A percentile compares a stretch with the other conserved stretches of the same genome.
phyloP scores from a whole-genome alignment of 129 eudicot species.

The Gnaphalium uliginosum region DNA sequence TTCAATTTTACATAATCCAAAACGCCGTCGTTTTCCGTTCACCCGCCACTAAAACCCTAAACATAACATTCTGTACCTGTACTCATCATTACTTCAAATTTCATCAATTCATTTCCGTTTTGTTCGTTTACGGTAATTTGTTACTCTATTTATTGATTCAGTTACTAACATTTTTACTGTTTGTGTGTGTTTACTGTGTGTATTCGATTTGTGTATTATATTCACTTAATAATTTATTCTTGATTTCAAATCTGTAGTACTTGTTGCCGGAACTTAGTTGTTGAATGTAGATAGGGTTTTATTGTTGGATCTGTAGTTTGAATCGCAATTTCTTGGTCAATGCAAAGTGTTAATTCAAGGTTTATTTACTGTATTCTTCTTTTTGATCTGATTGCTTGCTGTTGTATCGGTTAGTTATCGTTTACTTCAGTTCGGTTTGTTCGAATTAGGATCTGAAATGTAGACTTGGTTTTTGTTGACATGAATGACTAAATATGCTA shows the following conservation, averaged over 20 bases:
- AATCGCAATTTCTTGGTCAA: conserved; percentile 13
- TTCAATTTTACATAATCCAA: conserved; percentile 2
- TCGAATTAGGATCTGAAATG: conserved; percentile 14
- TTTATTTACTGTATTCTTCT: conserved; percentile 3
- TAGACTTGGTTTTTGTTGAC: background rate
- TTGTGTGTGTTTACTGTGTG: conserved; percentile 13
- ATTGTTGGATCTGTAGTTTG: conserved; percentile 36
- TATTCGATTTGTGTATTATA: background rate
- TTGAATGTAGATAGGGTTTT: conserved; percentile 31
- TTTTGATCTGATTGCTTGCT: background rate
- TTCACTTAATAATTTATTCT: conserved; percentile 15
- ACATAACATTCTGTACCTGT: conserved; percentile 1
- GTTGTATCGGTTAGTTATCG: background rate
- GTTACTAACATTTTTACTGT: conserved; percentile 27
- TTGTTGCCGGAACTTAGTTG: conserved; percentile 20
- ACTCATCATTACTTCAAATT: conserved; percentile 22
- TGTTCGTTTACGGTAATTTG: conserved; percentile 18
- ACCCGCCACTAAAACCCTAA: conserved; percentile 22
- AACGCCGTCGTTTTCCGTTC: conserved; percentile 8
- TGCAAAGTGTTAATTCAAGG: conserved; percentile 7
- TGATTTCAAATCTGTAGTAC: conserved; percentile 26
- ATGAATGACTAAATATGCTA: too few relatives aligned
- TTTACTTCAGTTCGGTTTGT: background rate
- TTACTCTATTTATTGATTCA: conserved; percentile 17
- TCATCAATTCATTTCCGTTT: conserved; percentile 11